These are phyloP conservation scores for Cupressus sempervirens DNA, from an alignment of 75 land plant species.

Conservation along the genomic window DNA sequence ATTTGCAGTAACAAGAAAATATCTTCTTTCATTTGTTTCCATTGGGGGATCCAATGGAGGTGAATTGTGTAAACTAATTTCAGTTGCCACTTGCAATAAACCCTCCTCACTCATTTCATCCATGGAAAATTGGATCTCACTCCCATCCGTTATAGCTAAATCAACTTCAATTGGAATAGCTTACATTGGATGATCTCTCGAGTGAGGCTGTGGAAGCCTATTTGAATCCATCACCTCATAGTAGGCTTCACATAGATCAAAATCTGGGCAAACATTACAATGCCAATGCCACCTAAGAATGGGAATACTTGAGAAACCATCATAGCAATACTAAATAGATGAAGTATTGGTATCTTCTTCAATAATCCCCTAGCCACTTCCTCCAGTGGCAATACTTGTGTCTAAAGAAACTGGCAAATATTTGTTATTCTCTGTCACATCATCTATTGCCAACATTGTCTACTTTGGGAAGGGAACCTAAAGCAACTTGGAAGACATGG, in stretches of 20 bases:
- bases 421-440: slow-evolving; percentile 48
- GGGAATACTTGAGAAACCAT: slow-evolving; percentile 98
- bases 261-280: slow-evolving; percentile 97
- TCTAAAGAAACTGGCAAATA: slow-evolving; percentile 41
- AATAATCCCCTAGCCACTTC: slow-evolving; percentile 71
- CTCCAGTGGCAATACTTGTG: slow-evolving; percentile 28
- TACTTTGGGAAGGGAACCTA: slow-evolving; percentile 99
- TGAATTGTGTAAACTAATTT: slow-evolving; percentile 42
- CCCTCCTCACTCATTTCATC: slow-evolving; percentile 82
- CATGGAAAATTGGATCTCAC: slow-evolving; percentile 72
- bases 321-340: slow-evolving; percentile 97
- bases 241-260: slow-evolving; percentile 97
- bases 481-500: slow-evolving; percentile 93
- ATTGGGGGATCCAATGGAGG: slow-evolving; percentile 42
- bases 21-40: slow-evolving; percentile 57
- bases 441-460: slow-evolving; percentile 84
- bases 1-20: slow-evolving; percentile 36
- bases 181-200: slow-evolving; percentile 95
- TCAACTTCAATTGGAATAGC: slow-evolving; percentile 92
- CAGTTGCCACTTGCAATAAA: slow-evolving; percentile 45
- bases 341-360: slow-evolving; percentile 91
- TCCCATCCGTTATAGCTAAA: slow-evolving; percentile 57
- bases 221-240: slow-evolving; percentile 93
- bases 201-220: slow-evolving; percentile 85
- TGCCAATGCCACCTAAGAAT: slow-evolving; percentile 93